Conservation (phyloP, 257 asterid genomes). For the Nicotiana obtusifolia region DNA sequence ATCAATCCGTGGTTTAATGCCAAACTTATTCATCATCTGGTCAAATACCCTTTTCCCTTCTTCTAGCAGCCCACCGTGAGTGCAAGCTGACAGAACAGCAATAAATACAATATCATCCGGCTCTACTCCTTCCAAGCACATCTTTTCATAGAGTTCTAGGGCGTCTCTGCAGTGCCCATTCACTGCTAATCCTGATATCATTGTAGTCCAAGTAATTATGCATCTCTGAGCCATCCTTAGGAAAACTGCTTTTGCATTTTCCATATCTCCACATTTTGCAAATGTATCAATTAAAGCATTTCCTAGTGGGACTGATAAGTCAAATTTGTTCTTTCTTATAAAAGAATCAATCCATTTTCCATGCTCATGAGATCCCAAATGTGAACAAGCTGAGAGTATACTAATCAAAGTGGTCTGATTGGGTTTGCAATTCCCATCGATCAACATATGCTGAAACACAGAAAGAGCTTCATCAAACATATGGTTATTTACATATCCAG, state of each 20-base stretch:
- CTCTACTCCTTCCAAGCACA: constrained; percentile 31
- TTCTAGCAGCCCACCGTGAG: constrained; percentile 41
- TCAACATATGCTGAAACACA: constrained; percentile 33
- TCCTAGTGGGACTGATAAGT: constrained; percentile 36
- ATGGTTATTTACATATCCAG: constrained; percentile 42
- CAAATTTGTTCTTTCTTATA: constrained; percentile 29
- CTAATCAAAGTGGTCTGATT: constrained; percentile 42
- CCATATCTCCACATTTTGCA: constrained; percentile 52
- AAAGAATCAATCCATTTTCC: constrained; percentile 48
- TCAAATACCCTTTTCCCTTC: constrained; percentile 35
- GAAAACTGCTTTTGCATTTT: constrained; percentile 34
- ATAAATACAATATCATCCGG: constrained; percentile 48
- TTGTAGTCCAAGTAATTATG: constrained; percentile 49
- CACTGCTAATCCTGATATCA: constrained; percentile 42
- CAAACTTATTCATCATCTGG: constrained; percentile 33
- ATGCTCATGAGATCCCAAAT: constrained; percentile 39
- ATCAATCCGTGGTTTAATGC: constrained; percentile 39
- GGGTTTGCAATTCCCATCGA: constrained; percentile 38
- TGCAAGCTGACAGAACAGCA: constrained; percentile 47
- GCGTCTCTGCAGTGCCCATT: constrained; percentile 38
- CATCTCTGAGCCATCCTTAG: constrained; percentile 30
- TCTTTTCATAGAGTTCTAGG: constrained; percentile 26
- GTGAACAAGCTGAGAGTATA: constrained; percentile 39
- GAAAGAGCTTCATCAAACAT: constrained; percentile 40
- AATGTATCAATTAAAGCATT: constrained; percentile 49